Evolutionary conservation across 2,329 filamentous ascomycete species (phyloP), one percentile per base, ranked within the genome.

Genomic region (Calonectria naviculata): DNA sequence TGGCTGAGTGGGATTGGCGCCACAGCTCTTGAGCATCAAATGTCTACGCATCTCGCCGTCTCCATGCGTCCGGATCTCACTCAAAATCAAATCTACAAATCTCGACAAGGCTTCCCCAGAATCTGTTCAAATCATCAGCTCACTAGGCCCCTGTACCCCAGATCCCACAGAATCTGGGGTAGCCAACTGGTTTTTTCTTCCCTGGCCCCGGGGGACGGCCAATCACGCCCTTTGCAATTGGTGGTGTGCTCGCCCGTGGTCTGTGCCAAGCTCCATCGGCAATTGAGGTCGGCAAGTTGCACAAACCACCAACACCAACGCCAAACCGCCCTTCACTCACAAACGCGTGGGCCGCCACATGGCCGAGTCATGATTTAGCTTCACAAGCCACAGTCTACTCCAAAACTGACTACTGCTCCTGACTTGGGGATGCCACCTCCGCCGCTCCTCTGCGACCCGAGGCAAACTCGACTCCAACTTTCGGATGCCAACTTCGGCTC

Each of bases 281-380:
- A 78, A 66, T 78, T 78, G 68, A 54, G 73, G 75, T 78, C 76
- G 76, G 76, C 76, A 78, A 78, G 41, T 66, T 41, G 24, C 38
- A 26, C 28, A 56, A 42, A 54, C 41, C 63, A 44, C 21, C 36
- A 46, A 38, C 31, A 52, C 31, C 44, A 54, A 36, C 17, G 13
- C 10, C 31, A n/a, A 21, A 34, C 10, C 36, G 52, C 31, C 41
- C 34, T 31, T 42, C 15, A 13, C 21, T 29, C 34, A 29, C 21
- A 58, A 41, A 31, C 36, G 19, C 52, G 52, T 21, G 34, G 21
- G 52, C 38, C 5, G 24, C 24, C 52, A 58, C 52, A 26, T 58
- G 21, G n/a, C n/a, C 31, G 31, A 58, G 52, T 58, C 52, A 58
- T 38, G 52, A 38, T 38, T 58, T 36, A 24, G 31, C 52, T 58